Evolutionary conservation across 352 stramenopile genomes (phyloP), one percentile per base, ranked within the genome.

Genomic region (Pythium phragmitis): DNA sequence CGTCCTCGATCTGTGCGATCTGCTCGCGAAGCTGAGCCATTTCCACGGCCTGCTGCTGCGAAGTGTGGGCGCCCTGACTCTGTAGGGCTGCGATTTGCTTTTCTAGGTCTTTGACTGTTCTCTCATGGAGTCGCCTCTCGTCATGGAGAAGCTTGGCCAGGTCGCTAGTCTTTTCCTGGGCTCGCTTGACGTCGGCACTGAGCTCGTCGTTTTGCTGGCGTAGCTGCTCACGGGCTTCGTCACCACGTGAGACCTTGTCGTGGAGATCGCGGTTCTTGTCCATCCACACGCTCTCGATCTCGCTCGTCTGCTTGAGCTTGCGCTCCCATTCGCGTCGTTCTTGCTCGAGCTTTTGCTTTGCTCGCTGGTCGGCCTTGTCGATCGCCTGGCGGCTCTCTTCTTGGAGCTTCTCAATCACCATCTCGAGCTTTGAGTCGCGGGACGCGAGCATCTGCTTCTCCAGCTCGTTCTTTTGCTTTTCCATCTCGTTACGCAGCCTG

Each of bases 251-350:
- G 37, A 86, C 60, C 49, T 89, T 88, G 41, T 89, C 85, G 60
- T 88, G 82, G 39, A 93, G 64, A 61, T 90, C 82, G 17, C 80
- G 77, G 61, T 88, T 91, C 73, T 93, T 91, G 41, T 91, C 85
- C 82, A 93, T 91, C 85, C 85, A 93, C n/a, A 89, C 81, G 34
- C 68, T 69, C 23, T 92, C 82, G n/a, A 91, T 82, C 60, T 94
- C 81, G 62, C 72, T 83, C 17, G 81, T 87, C 60, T 90, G 81
- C 66, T 87, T 85, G 59, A 89, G 74, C 58, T 91, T 88, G 52
- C 81, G 79, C 63, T 90, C 79, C 62, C 72, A 86, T 30, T 90
- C 82, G n/a, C 74, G 66, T 46, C 73, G 76, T 64, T 94, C 82
- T 16, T 83, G 60, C 49, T 83, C 80, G 23, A 82, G 78, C 48